Percentiles rank a stretch among this genome's conserved stretches.
Conservation (phyloP, 495 filamentous ascomycete genomes). For the Hypomontagnella submonticulosa region DNA sequence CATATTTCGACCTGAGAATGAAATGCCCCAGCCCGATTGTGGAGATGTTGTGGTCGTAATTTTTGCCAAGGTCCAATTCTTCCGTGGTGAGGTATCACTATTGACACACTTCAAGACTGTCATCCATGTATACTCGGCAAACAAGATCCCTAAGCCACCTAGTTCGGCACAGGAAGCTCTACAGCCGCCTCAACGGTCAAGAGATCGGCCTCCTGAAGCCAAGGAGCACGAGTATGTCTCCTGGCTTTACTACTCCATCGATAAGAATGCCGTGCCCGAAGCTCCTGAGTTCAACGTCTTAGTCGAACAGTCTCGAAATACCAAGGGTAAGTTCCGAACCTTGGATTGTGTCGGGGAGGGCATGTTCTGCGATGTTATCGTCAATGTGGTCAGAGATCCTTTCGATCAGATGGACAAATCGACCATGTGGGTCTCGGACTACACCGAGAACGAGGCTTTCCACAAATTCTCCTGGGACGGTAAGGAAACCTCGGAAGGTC, state of each 20-base stretch:
- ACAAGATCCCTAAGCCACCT: constrained; percentile 53
- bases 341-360: constrained; percentile 70
- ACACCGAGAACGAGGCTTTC: constrained; percentile 75
- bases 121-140: constrained; percentile 53
- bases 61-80: constrained; percentile 54
- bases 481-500: constrained; percentile 49
- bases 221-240: constrained; percentile 55
- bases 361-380: constrained; percentile 75
- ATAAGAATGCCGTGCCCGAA: constrained; percentile 56
- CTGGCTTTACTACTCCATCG: constrained; percentile 52
- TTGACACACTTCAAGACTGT: constrained; percentile 50
- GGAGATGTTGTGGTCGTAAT: constrained; percentile 57
- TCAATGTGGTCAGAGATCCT: constrained; percentile 77
- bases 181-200: constrained; percentile 10
- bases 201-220: constrained; percentile 28
- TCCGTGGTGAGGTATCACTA: constrained; percentile 48
- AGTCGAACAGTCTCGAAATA: constrained; percentile 49
- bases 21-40: constrained; percentile 53
- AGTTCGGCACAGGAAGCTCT: constrained; percentile 51
- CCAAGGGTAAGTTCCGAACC: constrained; percentile 68
- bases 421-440: constrained; percentile 86
- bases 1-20: constrained; percentile 55
- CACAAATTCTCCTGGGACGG: constrained; percentile 65
- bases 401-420: constrained; percentile 58
- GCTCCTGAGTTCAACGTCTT: constrained; percentile 57